Evolutionary conservation across 805 yeast genomes (phyloP).

Genomic region (Yarrowia sp.): DNA sequence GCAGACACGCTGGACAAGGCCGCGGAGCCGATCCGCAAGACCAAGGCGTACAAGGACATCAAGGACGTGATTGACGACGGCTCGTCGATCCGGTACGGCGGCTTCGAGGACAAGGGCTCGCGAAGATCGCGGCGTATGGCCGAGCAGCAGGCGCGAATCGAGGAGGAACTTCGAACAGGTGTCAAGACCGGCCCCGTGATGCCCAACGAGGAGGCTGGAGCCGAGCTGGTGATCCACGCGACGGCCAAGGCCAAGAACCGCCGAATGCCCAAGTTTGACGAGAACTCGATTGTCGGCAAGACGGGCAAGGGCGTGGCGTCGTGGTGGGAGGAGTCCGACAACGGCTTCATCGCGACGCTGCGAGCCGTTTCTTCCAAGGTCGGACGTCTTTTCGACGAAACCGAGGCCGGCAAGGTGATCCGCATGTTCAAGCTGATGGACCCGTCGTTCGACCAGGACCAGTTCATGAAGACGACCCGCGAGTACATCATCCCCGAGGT

Average conservation of each 20-base stretch:
- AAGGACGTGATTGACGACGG: slow-evolving; percentile 90
- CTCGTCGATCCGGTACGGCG: slow-evolving; percentile 84
- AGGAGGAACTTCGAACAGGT: slow-evolving; percentile 55
- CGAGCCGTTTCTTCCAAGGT: slow-evolving; percentile 78
- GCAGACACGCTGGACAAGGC: slow-evolving; percentile 82
- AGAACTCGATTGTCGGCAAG: slow-evolving; percentile 68
- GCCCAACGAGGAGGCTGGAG: slow-evolving; percentile 68
- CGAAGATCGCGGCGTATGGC: slow-evolving; percentile 69
- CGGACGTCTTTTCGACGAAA: slow-evolving; percentile 89
- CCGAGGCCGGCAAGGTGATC: slow-evolving; percentile 92
- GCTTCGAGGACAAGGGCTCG: slow-evolving; percentile 79
- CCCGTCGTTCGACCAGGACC: slow-evolving; percentile 77
- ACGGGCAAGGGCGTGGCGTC: slow-evolving; percentile 57
- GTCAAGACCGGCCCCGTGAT: slow-evolving; percentile 64
- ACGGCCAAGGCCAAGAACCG: slow-evolving; percentile 69
- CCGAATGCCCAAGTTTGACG: slow-evolving; percentile 62
- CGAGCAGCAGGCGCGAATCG: slow-evolving; percentile 34
- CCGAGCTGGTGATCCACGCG: slow-evolving; percentile 77
- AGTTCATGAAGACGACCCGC: slow-evolving; percentile 77
- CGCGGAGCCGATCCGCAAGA: slow-evolving; percentile 88
- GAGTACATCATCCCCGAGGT: slow-evolving; percentile 93
- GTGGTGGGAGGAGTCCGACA: slow-evolving; percentile 82
- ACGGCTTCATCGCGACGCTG: slow-evolving; percentile 77
- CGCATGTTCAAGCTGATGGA: slow-evolving; percentile 84
- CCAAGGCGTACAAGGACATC: slow-evolving; percentile 85